These are phyloP conservation scores for Rosa lucieae DNA, from an alignment of 306 rosid genomes.

Conservation along the genomic window DNA sequence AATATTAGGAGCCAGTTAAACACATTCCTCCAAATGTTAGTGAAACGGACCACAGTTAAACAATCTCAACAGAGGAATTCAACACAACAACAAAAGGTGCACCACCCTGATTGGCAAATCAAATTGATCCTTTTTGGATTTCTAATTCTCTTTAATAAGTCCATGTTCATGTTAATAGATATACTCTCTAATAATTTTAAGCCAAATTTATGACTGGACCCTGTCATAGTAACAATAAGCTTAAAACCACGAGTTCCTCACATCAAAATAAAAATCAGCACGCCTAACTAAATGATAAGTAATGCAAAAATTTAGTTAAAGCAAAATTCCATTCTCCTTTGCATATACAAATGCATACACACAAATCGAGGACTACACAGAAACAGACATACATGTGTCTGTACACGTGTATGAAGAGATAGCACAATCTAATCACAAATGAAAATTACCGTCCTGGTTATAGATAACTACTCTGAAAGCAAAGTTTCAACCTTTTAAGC, in stretches of 20 bases:
- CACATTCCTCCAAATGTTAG: not conserved
- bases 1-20: not conserved
- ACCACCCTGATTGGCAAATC: not conserved
- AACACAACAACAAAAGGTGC: not conserved
- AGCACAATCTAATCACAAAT: not conserved
- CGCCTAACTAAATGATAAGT: not conserved
- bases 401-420: not conserved
- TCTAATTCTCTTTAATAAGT: not conserved
- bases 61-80: not conserved
- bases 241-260: not conserved
- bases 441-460: not conserved
- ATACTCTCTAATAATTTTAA: too few species aligned
- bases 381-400: not conserved
- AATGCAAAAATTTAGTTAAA: not conserved
- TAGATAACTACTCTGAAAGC: not conserved
- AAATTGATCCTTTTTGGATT: not conserved
- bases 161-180: not conserved
- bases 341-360: not conserved
- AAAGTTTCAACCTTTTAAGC: not conserved
- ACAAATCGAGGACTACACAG: not conserved
- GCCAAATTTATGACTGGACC: not conserved
- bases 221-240: not conserved
- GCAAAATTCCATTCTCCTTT: not conserved
- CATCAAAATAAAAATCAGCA: not conserved
- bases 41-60: not conserved